phyloP scores from a whole-genome alignment of 148 eudicot genomes.

The Silene uniflora region DNA sequence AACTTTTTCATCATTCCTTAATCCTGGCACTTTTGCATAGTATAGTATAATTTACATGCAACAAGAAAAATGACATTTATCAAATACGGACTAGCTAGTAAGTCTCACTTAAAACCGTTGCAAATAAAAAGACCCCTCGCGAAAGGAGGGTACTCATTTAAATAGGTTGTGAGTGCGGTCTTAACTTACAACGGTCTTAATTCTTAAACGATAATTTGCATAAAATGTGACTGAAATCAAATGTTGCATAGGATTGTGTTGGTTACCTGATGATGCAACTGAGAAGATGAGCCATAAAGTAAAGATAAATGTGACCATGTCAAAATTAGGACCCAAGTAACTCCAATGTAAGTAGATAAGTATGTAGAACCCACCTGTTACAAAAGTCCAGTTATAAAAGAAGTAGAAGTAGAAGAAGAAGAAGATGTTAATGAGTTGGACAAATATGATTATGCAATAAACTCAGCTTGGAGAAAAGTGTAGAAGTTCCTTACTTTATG shows the following conservation, averaged over 20 bases:
- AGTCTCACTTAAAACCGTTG: too few relatives aligned
- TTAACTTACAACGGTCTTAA: too few relatives aligned
- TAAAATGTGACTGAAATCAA: neutral
- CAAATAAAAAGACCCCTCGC: too few relatives aligned
- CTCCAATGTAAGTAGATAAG: neutral
- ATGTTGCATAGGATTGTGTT: neutral
- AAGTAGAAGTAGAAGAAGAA: too few relatives aligned
- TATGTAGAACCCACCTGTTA: neutral
- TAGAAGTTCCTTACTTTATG: too few relatives aligned
- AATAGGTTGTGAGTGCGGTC: too few relatives aligned
- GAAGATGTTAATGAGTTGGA: too few relatives aligned
- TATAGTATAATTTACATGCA: slow-evolving; percentile 11
- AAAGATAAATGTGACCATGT: slow-evolving; percentile 52
- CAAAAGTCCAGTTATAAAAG: neutral
- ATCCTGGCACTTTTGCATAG: slow-evolving; percentile 55
- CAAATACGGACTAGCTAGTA: neutral
- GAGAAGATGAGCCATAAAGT: slow-evolving; percentile 45
- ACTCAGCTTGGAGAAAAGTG: too few relatives aligned
- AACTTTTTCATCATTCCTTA: slow-evolving; percentile 59
- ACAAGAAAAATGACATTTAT: neutral
- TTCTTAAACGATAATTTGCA: too few relatives aligned
- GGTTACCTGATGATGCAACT: slow-evolving; percentile 52
- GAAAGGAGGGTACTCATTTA: too few relatives aligned
- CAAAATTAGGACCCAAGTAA: slow-evolving; percentile 13
- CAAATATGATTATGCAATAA: too few relatives aligned